Base-by-base conservation (phyloP, 164 flowering plant genomes). In the Taxillus chinensis region DNA sequence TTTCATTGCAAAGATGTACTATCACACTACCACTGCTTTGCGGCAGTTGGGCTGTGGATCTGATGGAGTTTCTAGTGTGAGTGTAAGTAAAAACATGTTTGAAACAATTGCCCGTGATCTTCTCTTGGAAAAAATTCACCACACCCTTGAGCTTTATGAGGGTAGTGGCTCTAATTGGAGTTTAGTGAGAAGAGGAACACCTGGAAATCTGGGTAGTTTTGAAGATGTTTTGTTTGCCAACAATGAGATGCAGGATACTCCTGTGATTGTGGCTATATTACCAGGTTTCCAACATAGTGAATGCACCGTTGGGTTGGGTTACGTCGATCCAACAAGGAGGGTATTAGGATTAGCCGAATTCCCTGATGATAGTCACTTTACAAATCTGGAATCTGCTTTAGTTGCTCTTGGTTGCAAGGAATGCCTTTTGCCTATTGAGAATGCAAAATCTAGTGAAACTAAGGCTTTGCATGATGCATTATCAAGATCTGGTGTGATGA, bases 81-180 rank as follows among this genome's bases (percentile, higher is more conserved):
- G 86, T 57, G 79, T 89, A 4, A 91, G 86, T 55, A 91, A 74
- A 74, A 95, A 74, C 76, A 91, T 95, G 93, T 91, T 95, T 79
- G 99, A 91, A 72, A 86, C 93, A 3, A 83, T 91, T 76, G 87
- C 84, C 13, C 91, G 96, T 55, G 90, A 95, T 76, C 81, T 95
- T 57, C 86, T 95, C 3, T 69, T 95, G 75, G 99, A 89, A 74
- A 89, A 96, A 72, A 82, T 87, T 2, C 96, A 95, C 69, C 96
- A 83, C 63, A 83, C 90, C 52, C 57, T 95, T 53, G 96, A 95
- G 74, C 72, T 91, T 59, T 95, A 91, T 73, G 99, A 91, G 71
- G 99, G 97, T n/a, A 91, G 91, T 78, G 96, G 95, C 48, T 87
- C 97, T 13, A 87, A 83, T 65, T 91, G 99, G 99, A 87, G 83